Evolutionary conservation across 805 yeast species (phyloP), one percentile per base, ranked within the genome.

Genomic region (Ogataea nitratoaversa): DNA sequence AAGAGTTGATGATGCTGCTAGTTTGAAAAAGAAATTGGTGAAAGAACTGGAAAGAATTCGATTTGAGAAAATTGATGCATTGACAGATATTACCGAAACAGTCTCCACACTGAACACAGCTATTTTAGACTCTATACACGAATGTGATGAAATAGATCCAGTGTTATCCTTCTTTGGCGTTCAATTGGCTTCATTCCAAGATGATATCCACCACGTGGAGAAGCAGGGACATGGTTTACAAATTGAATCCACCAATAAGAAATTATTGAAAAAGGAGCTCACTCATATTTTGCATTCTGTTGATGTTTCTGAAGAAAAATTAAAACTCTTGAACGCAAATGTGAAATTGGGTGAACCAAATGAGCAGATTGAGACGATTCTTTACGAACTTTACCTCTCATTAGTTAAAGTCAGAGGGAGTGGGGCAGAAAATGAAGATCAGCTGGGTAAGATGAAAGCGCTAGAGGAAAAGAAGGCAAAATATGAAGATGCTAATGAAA

Each of bases 211-310:
- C 34, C 75, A 72, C 37, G 79, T 89, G 31, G 95, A 88, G 54
- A 68, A 70, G 27, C 84, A 82, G 55, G 80, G 90, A 2, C 78
- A 83, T 51, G 95, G 95, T 36, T 62, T 88, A 14, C 96, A 90
- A 61, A 82, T 90, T 6, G 82, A 81, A 49, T 78, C 91, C 5
- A 79, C 86, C 32, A 90, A 90, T 62, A 85, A 84, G 59, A 86
- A 85, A 52, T 58, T 72, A n/a, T 66, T 89, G 19, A 82, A 80
- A 70, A 76, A 73, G 34, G 89, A 86, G 44, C 70, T 89, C 40
- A 75, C 76, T 30, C 76, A 72, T n/a, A 70, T 89, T 34, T 62
- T 89, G 45, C 73, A 74, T 36, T 82, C 86, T n/a, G 84, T 85
- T 8, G 76, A 81, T 41, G 68, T 88, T 20, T 79, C 80, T 46